Conservation (phyloP, 2,329 filamentous ascomycete species). For the Uncinocarpus reesii region DNA sequence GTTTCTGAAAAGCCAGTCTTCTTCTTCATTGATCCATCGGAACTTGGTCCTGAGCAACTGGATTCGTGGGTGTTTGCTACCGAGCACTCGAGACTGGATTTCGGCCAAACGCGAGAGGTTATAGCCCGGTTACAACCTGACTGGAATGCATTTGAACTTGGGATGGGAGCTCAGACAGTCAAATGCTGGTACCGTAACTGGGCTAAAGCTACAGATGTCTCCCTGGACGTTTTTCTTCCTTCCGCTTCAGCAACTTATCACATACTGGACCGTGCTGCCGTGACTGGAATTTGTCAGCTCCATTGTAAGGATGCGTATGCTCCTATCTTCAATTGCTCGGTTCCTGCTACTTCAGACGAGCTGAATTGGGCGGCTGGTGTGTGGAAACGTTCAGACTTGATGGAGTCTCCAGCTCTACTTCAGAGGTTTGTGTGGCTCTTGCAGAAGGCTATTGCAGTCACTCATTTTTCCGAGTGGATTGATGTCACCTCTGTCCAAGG, state of each 20-base stretch:
- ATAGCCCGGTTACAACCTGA: constrained; percentile 39
- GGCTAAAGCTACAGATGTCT: constrained; percentile 19
- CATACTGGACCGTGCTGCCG: constrained; percentile 17
- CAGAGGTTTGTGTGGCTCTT: constrained; percentile 27
- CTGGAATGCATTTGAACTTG: constrained; percentile 35
- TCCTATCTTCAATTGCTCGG: constrained; percentile 24
- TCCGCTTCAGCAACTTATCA: constrained; percentile 19
- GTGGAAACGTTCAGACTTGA: constrained; percentile 25
- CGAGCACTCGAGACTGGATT: constrained; percentile 38
- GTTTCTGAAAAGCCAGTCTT: constrained; percentile 34
- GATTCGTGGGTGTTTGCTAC: constrained; percentile 51
- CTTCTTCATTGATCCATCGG: constrained; percentile 49
- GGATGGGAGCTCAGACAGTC: constrained; percentile 17
- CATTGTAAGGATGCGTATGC: constrained; percentile 27
- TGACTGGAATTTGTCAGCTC: constrained; percentile 15
- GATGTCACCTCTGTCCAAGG: constrained; percentile 11
- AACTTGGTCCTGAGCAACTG: constrained; percentile 36
- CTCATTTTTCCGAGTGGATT: constrained; percentile 26
- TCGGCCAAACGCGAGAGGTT: constrained; percentile 38
- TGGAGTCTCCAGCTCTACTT: constrained; percentile 22
- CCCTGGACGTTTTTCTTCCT: constrained; percentile 18
- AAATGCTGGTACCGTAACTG: constrained; percentile 27
- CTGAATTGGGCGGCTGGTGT: constrained; percentile 14
- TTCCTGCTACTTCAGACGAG: constrained; percentile 18
- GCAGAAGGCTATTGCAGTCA: constrained; percentile 22